phyloP scores from a whole-genome alignment of 257 asterid genomes.

The Haberlea rhodopensis region DNA sequence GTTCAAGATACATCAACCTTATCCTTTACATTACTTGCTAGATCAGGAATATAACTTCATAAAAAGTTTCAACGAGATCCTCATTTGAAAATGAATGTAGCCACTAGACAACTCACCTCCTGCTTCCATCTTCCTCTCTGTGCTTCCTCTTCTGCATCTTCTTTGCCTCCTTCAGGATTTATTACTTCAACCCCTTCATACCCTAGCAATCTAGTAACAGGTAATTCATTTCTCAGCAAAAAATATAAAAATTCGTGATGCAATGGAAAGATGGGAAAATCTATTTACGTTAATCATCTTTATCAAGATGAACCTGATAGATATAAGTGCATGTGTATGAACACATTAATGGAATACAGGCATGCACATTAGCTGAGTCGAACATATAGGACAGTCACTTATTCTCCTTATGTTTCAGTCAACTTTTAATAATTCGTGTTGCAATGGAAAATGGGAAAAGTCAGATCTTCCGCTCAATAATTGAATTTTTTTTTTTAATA shows the following conservation, averaged over 20 bases:
- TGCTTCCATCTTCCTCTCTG: constrained; percentile 86
- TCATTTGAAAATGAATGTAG: constrained; percentile 11
- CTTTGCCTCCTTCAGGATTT: too few relatives aligned
- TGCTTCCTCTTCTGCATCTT: too few relatives aligned
- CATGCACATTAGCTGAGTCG: not conserved
- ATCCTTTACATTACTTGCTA: constrained; percentile 13
- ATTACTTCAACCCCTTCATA: constrained; percentile 89
- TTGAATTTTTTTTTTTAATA: too few relatives aligned
- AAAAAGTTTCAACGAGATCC: constrained; percentile 20
- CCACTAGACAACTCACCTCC: constrained; percentile 51
- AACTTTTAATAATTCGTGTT: too few relatives aligned
- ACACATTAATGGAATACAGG: not conserved
- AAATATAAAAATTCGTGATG: constrained; percentile 11
- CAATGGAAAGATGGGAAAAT: constrained; percentile 6
- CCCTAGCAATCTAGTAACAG: constrained; percentile 58
- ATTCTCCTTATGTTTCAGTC: too few relatives aligned
- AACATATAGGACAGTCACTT: not conserved
- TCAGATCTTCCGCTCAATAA: not conserved
- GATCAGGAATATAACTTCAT: not conserved
- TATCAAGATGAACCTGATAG: not conserved
- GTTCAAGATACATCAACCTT: not conserved
- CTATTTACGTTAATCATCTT: not conserved
- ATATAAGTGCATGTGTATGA: not conserved
- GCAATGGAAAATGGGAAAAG: not conserved
- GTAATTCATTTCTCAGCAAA: constrained; percentile 3